Percentiles rank a stretch among this genome's conserved stretches.
phyloP scores from a whole-genome alignment of 768 basidiomycete species.

The Suillus fuscotomentosus region DNA sequence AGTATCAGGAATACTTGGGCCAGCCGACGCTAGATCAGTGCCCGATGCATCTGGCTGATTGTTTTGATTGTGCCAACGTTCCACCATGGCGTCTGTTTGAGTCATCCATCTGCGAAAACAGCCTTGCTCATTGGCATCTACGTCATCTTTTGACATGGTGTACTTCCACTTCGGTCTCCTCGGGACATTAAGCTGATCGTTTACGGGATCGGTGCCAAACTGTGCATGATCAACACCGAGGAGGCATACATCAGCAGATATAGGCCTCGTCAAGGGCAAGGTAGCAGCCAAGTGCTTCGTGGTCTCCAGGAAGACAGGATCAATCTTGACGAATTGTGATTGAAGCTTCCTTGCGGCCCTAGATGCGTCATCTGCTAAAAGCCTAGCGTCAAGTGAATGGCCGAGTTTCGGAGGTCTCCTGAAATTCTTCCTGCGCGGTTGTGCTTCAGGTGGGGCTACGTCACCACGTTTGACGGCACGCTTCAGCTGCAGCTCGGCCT shows the following conservation, averaged over 20 bases:
- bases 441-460: conserved; percentile 35
- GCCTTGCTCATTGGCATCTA: conserved; percentile 89
- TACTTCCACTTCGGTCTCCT: conserved; percentile 84
- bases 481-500: conserved; percentile 71
- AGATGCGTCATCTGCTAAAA: conserved; percentile 31
- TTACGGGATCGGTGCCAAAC: neutral
- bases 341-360: conserved; percentile 54
- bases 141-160: conserved; percentile 83
- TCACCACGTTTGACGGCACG: conserved; percentile 87
- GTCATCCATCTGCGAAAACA: conserved; percentile 77
- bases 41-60: conserved; percentile 5
- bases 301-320: conserved; percentile 56
- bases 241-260: conserved; percentile 40
- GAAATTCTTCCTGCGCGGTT: conserved; percentile 22
- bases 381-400: conserved; percentile 8
- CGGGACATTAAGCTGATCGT: conserved; percentile 35
- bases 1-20: conserved; percentile 7
- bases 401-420: conserved; percentile 4
- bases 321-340: conserved; percentile 67
- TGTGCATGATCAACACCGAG: conserved; percentile 27
- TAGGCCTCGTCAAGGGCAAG: conserved; percentile 55
- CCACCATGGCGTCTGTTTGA: conserved; percentile 57
- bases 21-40: conserved; percentile 7
- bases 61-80: conserved; percentile 44
- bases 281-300: conserved; percentile 56